Base-by-base conservation (phyloP, 2,329 filamentous ascomycete genomes). In the Ophiostoma montium region DNA sequence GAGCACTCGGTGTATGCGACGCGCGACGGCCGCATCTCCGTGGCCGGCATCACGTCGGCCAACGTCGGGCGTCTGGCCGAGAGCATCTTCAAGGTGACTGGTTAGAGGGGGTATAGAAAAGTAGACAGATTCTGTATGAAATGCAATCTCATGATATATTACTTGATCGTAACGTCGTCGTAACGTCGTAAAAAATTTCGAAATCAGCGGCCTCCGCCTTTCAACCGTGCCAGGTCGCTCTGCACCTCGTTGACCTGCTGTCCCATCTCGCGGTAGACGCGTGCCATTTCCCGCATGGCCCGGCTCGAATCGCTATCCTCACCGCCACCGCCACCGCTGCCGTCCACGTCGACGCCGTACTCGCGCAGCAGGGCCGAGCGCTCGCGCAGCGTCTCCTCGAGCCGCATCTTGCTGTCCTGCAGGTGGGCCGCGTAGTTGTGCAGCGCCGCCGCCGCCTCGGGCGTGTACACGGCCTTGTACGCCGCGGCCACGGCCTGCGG, bases 1-100 rank as follows among this genome's bases (percentile, higher is more conserved):
- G 86, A 96, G 74, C 86, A 92, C 76, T 95, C 87, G 53, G 90
- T 98, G 60, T 98, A 98, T 66, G 90, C 89, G 57, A 96, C 92
- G 68, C 92, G 87, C 74, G 84, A 92, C 63, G 86, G 86, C 59
- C 78, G 86, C 62, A 92, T 92, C 65, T 88, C 83, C 43, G 84
- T 92, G 49, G 86, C 86, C 42, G 86, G 86, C 58, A 90, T 92
- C 66, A 92, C 85, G 47, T 77, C 68, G 57, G 82, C 73, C 58
- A 90, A 90, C 62, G 85, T 90, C 52, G 80, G 80, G 60, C 80
- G 84, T 56, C 78, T 92, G 54, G 86, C 86, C 53, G 81, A 90
- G 73, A 75, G 83, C 62, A 90, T 92, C 67, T 87, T 79, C 74
- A 85, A 86, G 70, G 77, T 92, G 63, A 88, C 83, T 67, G 82